These are phyloP conservation scores for Rhodotorula paludigena DNA, from an alignment of 768 basidiomycete genomes.

Conservation along the genomic window DNA sequence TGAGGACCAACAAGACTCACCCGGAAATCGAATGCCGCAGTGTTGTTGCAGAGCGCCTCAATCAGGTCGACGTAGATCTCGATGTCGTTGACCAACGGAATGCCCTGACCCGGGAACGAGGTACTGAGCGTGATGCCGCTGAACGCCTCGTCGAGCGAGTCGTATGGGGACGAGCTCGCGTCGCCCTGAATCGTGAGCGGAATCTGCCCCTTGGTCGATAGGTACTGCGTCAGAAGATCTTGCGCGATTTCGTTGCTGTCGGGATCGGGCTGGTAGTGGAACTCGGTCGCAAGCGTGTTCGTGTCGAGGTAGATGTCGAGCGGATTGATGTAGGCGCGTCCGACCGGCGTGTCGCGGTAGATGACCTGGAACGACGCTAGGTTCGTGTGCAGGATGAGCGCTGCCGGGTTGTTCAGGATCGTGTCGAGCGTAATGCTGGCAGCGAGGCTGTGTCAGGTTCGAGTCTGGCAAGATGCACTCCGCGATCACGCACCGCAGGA, in stretches of 20 bases:
- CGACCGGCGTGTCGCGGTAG: constrained; percentile 53
- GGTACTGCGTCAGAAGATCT: constrained; percentile 51
- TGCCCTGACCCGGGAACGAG: constrained; percentile 21
- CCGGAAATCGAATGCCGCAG: constrained; percentile 14
- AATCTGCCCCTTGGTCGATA: constrained; percentile 53
- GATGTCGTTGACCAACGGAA: constrained; percentile 53
- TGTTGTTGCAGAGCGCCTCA: constrained; percentile 20
- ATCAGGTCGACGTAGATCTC: constrained; percentile 59
- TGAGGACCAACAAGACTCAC: background rate
- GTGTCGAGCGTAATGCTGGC: constrained; percentile 25
- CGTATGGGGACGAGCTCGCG: constrained; percentile 58
- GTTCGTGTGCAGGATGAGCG: constrained; percentile 56
- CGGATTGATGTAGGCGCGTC: constrained; percentile 37
- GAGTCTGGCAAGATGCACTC: too few species aligned
- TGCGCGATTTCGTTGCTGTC: constrained; percentile 65
- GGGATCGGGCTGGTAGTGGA: constrained; percentile 61
- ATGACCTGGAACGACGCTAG: constrained; percentile 59
- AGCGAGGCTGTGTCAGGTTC: background rate
- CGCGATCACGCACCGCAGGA: constrained; percentile 10
- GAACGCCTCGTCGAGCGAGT: constrained; percentile 57
- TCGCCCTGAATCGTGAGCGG: constrained; percentile 53
- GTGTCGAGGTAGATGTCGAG: constrained; percentile 55
- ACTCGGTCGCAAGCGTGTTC: constrained; percentile 57
- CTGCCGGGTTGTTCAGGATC: constrained; percentile 29
- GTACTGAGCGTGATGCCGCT: constrained; percentile 56